Base-by-base conservation (phyloP, 1,284 basidiomycete genomes). In the Tilletia setariae region DNA sequence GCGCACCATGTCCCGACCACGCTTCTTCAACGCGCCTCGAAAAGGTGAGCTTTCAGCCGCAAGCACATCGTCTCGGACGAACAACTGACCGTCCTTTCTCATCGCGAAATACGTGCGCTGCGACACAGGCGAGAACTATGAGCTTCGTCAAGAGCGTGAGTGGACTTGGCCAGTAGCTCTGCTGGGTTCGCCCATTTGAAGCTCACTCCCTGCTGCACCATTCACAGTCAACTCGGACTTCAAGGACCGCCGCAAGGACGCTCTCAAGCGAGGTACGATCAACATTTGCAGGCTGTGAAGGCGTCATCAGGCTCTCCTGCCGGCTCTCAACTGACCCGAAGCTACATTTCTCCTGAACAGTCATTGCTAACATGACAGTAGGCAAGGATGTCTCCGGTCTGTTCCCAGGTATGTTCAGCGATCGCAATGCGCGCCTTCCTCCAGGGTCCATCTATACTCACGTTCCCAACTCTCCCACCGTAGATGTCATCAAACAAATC, bases 401-500 rank as follows among this genome's bases (percentile, higher is more conserved):
- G 72, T 98, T 98, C 82, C 56, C 56, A 35, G 56, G 56, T 61
- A 28, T 25, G 51, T 25, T 9, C 47, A 49, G 47, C n/a, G 35
- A 9, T 1, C 47, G 47, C 44, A 15, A 13, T 49, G 47, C n/a
- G 11, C 47, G 7, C 11, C 47, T 19, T 40, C 35, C 8, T 49
- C 23, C n/a, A 49, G 11, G 11, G 47, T 15, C 47, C 9, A n/a
- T 9, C 47, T 49, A n/a, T 49, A 8, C 47, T 3, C 23, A 49
- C 32, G 13, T 40, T 49, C 77, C 11, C 4, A 6, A 4, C 6
- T 40, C 35, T 40, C 35, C 35, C 35, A 40, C 4, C 11, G 11
- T 78, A 13, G 93, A 97, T 84, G 95, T 98, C 28, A 89, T 99
- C 82, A 98, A 98, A 87, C 98, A 98, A 84, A 97, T 97, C 93